Evolutionary conservation across 2,329 filamentous ascomycete genomes (phyloP).

Genomic region (Alternaria incomplexa): DNA sequence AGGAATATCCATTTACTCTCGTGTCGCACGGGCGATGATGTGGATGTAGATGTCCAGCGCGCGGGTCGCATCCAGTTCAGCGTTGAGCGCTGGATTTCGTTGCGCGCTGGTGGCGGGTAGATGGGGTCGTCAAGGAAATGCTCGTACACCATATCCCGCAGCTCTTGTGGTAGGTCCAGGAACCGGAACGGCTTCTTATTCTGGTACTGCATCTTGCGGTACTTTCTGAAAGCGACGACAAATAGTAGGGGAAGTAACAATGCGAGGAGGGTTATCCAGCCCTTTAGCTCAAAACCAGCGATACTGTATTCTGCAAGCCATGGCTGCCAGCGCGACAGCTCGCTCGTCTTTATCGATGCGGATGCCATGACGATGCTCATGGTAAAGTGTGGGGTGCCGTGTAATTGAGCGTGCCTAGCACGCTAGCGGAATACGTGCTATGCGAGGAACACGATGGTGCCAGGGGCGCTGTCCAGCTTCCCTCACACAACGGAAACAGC

Average conservation of each 20-base stretch:
- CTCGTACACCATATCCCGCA: conserved; percentile 43
- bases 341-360: neutral
- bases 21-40: neutral
- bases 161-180: conserved; percentile 38
- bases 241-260: conserved; percentile 15
- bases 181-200: conserved; percentile 34
- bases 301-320: neutral
- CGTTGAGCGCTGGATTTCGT: conserved; percentile 11
- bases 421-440: conserved; percentile 1
- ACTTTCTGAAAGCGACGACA: conserved; percentile 12
- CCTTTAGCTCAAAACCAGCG: neutral
- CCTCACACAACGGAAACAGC: neutral
- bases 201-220: conserved; percentile 28
- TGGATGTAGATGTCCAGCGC: conserved; percentile 4
- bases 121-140: conserved; percentile 38
- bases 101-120: conserved; percentile 31
- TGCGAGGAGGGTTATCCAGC: conserved; percentile 11
- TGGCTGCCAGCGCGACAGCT: neutral
- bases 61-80: conserved; percentile 27
- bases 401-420: neutral
- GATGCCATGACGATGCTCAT: neutral
- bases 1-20: conserved; percentile 37
- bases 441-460: neutral
- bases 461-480: neutral
- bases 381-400: neutral